Percentiles rank a stretch among this genome's conserved stretches.
Evolutionary conservation across 176 grass and related monocot genomes (phyloP).

Genomic region (Triticum timopheevii): DNA sequence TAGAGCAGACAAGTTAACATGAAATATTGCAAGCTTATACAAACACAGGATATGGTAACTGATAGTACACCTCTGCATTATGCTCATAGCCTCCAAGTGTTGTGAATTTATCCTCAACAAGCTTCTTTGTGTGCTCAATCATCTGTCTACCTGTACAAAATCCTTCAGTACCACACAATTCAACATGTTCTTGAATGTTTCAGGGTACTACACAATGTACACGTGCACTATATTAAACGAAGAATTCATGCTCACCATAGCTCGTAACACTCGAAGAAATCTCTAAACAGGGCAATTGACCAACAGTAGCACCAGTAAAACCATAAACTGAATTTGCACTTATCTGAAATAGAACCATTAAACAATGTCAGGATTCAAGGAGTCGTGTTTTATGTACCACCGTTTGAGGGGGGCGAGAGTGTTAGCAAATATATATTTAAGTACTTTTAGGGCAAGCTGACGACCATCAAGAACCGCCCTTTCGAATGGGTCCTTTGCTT

Average conservation of each 20-base stretch:
- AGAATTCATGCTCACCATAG: slow-evolving; percentile 61
- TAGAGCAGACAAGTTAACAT: neutral
- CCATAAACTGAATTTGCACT: slow-evolving; percentile 99
- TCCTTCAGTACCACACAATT: slow-evolving; percentile 9
- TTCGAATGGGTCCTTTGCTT: slow-evolving; percentile 98
- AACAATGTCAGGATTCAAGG: slow-evolving; percentile 22
- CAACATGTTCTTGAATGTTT: slow-evolving; percentile 7
- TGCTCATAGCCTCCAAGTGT: slow-evolving; percentile 79
- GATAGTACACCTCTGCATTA: slow-evolving; percentile 79
- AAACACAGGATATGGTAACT: neutral
- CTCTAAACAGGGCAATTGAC: slow-evolving; percentile 95
- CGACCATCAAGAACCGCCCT: slow-evolving; percentile 95
- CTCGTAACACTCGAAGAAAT: slow-evolving; percentile 99
- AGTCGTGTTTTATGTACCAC: neutral
- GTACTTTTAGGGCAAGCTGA: slow-evolving; percentile 93
- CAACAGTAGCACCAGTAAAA: slow-evolving; percentile 95
- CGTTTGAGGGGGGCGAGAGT: neutral
- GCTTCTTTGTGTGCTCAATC: slow-evolving; percentile 99
- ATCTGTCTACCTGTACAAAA: slow-evolving; percentile 82
- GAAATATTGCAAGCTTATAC: slow-evolving; percentile 6
- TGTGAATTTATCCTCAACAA: slow-evolving; percentile 97
- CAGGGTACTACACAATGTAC: slow-evolving; percentile 9
- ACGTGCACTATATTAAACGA: slow-evolving; percentile 6
- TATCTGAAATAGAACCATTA: slow-evolving; percentile 54
- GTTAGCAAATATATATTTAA: slow-evolving; percentile 13